phyloP scores from a whole-genome alignment of 1,284 basidiomycete species.

The Trichosporon faecale region DNA sequence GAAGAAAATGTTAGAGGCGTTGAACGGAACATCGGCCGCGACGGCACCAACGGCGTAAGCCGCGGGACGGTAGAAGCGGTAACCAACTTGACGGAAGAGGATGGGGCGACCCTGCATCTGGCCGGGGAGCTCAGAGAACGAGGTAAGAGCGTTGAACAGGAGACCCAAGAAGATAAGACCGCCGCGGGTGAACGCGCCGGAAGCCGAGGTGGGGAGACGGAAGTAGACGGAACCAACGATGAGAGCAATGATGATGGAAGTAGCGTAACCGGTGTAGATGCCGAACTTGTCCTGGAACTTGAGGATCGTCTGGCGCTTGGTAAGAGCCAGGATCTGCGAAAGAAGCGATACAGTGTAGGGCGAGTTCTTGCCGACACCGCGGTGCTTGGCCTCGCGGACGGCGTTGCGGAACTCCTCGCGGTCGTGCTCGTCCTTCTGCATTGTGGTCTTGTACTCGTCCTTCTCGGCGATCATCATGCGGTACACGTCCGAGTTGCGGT shows the following conservation, averaged over 20 bases:
- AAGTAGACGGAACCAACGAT: constrained; percentile 74
- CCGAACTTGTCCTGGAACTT: constrained; percentile 77
- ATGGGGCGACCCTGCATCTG: constrained; percentile 67
- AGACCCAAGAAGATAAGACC: constrained; percentile 75
- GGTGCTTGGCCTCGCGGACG: constrained; percentile 72
- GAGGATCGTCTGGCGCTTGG: constrained; percentile 69
- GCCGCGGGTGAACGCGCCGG: constrained; percentile 81
- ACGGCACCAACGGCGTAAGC: constrained; percentile 47
- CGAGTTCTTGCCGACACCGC: constrained; percentile 75
- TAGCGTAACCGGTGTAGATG: constrained; percentile 65
- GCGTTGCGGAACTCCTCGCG: constrained; percentile 73
- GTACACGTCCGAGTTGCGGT: constrained; percentile 59
- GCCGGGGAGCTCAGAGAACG: constrained; percentile 59
- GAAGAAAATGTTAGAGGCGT: constrained; percentile 53
- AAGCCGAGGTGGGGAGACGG: constrained; percentile 67
- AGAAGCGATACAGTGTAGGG: constrained; percentile 80
- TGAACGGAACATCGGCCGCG: constrained; percentile 56
- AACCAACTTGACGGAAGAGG: constrained; percentile 62
- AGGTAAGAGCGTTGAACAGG: constrained; percentile 59
- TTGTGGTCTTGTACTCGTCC: constrained; percentile 63
- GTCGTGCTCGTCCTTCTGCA: constrained; percentile 62
- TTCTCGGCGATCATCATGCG: constrained; percentile 58
- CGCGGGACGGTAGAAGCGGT: constrained; percentile 72
- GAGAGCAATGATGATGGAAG: constrained; percentile 60
- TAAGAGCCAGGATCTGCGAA: constrained; percentile 69